Conservation (phyloP, 2,329 filamentous ascomycete genomes). For the Elsinoe fawcettii region DNA sequence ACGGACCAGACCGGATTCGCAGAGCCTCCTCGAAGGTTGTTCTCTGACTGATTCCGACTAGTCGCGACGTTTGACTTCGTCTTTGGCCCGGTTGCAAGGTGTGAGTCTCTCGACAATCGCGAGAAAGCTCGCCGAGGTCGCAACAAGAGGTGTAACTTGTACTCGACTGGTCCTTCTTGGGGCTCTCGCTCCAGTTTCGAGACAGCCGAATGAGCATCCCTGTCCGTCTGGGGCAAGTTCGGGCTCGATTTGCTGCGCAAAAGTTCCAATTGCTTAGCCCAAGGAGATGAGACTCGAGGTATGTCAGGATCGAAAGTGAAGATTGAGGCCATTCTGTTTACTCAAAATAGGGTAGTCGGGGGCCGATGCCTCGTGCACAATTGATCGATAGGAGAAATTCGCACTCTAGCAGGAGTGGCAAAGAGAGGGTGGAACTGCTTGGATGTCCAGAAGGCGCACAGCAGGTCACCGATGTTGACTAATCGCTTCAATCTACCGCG, state of each 20-base stretch:
- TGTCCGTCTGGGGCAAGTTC: neutral
- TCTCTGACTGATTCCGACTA: constrained; percentile 29
- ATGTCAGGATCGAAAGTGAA: constrained; percentile 92
- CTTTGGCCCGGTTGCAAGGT: neutral
- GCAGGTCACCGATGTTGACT: no score
- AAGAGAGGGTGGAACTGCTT: no score
- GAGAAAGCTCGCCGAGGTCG: constrained; percentile 68
- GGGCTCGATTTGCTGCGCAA: neutral
- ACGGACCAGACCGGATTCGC: constrained; percentile 42
- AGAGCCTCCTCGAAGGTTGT: constrained; percentile 26
- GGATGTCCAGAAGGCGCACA: no score
- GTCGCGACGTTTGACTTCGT: constrained; percentile 13
- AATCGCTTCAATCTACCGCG: neutral
- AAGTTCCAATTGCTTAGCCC: constrained; percentile 44
- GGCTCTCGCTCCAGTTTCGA: constrained; percentile 81
- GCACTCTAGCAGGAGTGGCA: no score
- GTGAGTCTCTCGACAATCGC: constrained; percentile 23
- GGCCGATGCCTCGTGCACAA: no score
- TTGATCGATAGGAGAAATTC: no score
- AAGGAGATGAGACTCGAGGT: constrained; percentile 81
- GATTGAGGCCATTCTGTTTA: constrained; percentile 70
- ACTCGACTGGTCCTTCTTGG: constrained; percentile 89
- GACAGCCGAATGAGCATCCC: constrained; percentile 38
- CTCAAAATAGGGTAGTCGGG: neutral
- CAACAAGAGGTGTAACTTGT: constrained; percentile 86